Base-by-base conservation (phyloP, 192 early-diverging fungal species). In the Geosiphon pyriformis region DNA sequence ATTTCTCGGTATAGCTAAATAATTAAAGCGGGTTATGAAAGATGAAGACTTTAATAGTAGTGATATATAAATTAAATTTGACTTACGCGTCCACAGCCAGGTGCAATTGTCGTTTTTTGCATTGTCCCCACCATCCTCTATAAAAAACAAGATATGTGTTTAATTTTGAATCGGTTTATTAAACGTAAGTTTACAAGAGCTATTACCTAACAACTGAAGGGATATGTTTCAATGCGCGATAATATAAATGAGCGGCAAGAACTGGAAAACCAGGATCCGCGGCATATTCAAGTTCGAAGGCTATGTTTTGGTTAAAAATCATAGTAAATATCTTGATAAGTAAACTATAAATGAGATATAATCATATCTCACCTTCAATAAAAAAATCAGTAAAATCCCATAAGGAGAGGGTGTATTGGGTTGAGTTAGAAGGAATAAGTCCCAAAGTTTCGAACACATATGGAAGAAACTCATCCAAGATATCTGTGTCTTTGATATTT, bases 171-270 rank as follows among this genome's bases (percentile, higher is more conserved):
- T n/a, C n/a, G n/a, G n/a, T n/a, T 17, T 50, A 18, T 31, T 25
- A 61, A 48, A 32, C 2, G 17, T 0, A 29, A 31, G 34, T 25
- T 42, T 50, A 37, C 35, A 1, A 60, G 15, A 34, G 23, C 1
- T 12, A 10, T 33, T 58, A 76, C 56, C 89, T 74, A 8, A 89
- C 87, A 61, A 94, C 74, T 18, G 87, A 81, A 1, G 92, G 90
- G 6, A 87, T 73, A 50, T 81, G 74, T 22, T 75, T 72, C 10
- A 94, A 64, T 26, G 80, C 65, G 0, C 81, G 73, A 69, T 82
- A 89, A 63, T 92, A 92, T 12, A 92, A 20, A 73, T 94, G 90
- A 0, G 87, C 83, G n/a, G 83, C 82, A 2, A 94, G 72, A 1
- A 93, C 61, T 7, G 77, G 72, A 72, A 90, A 82, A 12, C 82